Evolutionary conservation across 2,329 filamentous ascomycete species (phyloP).

Genomic region (Epichloe elymi): DNA sequence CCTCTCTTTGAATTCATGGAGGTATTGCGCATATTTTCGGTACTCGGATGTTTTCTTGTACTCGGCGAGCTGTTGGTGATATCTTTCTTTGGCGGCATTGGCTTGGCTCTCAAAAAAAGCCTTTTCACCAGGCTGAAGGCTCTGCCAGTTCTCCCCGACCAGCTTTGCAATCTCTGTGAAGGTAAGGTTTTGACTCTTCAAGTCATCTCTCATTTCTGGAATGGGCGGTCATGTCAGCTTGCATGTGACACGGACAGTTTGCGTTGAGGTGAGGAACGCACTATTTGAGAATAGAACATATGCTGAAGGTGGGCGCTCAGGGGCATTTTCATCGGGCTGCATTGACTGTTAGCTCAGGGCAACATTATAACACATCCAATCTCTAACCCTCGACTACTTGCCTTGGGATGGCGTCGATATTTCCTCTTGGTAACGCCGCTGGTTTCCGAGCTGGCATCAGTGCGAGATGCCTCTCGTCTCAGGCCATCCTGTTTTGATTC

Average conservation of each 20-base stretch:
- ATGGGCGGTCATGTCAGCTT: background rate
- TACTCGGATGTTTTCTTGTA: slow-evolving; percentile 69
- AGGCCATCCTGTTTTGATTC: slow-evolving; percentile 40
- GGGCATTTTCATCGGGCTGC: slow-evolving; percentile 65
- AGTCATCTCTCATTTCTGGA: slow-evolving; percentile 60
- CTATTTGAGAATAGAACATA: slow-evolving; percentile 81
- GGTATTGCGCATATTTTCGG: slow-evolving; percentile 55
- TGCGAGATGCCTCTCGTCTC: slow-evolving; percentile 33
- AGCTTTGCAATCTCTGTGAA: slow-evolving; percentile 78
- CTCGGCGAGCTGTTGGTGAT: slow-evolving; percentile 55
- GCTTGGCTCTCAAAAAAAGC: slow-evolving; percentile 63
- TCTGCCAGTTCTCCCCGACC: slow-evolving; percentile 73
- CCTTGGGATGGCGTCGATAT: slow-evolving; percentile 67
- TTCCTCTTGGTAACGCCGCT: slow-evolving; percentile 50
- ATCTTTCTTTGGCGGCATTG: slow-evolving; percentile 61
- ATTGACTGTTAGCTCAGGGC: background rate
- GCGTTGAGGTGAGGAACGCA: slow-evolving; percentile 28
- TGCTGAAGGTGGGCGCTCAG: slow-evolving; percentile 66
- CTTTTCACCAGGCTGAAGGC: slow-evolving; percentile 50
- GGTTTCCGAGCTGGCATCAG: slow-evolving; percentile 31
- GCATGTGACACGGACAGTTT: background rate
- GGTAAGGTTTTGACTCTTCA: slow-evolving; percentile 62
- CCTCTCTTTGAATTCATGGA: slow-evolving; percentile 66
- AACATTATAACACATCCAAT: background rate
- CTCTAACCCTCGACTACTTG: slow-evolving; percentile 15